phyloP scores from a whole-genome alignment of 2,329 filamentous ascomycete genomes.

The Penicillium frequentans region DNA sequence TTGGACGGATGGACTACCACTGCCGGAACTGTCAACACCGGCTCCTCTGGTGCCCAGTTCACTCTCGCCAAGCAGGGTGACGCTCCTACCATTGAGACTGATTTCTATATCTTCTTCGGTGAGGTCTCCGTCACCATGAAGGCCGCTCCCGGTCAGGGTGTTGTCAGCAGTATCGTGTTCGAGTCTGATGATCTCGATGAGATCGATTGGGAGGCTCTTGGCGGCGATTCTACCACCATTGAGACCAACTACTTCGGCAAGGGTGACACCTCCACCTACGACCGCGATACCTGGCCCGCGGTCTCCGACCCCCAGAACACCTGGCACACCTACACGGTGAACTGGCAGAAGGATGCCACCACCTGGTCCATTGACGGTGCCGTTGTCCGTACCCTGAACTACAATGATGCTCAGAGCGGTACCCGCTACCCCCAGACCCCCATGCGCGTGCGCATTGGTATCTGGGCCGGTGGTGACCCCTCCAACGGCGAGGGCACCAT shows the following conservation, averaged over 20 bases:
- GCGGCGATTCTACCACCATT: conserved; percentile 35
- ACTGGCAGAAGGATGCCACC: conserved; percentile 66
- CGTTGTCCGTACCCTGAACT: conserved; percentile 62
- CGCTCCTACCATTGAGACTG: conserved; percentile 78
- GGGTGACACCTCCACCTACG: conserved; percentile 74
- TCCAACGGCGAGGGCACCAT: conserved; percentile 51
- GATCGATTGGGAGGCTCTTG: conserved; percentile 70
- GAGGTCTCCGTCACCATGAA: conserved; percentile 83
- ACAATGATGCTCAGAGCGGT: conserved; percentile 59
- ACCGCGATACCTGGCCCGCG: conserved; percentile 77
- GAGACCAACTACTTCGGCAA: conserved; percentile 98
- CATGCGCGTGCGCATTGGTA: conserved; percentile 69
- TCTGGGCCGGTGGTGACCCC: conserved; percentile 65
- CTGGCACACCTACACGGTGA: conserved; percentile 53
- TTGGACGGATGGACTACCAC: conserved; percentile 65
- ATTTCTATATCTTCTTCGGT: conserved; percentile 99
- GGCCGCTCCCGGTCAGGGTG: conserved; percentile 80
- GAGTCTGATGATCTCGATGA: conserved; percentile 94
- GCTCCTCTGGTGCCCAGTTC: conserved; percentile 73
- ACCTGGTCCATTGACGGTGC: conserved; percentile 66
- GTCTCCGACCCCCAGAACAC: conserved; percentile 56
- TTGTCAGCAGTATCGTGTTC: conserved; percentile 88
- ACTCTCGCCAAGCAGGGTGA: conserved; percentile 76
- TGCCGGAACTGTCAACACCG: conserved; percentile 65
- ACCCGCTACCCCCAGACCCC: conserved; percentile 70